Evolutionary conservation across 2,329 filamentous ascomycete species (phyloP), one percentile per base, ranked within the genome.

Genomic region (Plectosphaerella sp.): DNA sequence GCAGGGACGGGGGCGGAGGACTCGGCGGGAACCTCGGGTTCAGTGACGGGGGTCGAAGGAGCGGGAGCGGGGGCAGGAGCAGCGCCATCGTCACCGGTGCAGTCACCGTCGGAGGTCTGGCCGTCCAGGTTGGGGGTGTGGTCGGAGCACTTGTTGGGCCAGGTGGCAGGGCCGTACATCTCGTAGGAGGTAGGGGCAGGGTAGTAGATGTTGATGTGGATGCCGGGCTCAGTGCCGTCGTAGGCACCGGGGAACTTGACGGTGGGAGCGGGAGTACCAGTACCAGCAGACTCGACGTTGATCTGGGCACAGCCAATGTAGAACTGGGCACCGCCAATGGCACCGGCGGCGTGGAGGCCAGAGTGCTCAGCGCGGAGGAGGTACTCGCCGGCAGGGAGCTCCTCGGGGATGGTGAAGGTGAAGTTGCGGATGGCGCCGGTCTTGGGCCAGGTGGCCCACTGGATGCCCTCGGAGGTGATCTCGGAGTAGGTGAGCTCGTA

Each of bases 141-240:
- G 54, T 70, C 67, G 57, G 64, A 62, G 54, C 67, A 70, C 24
- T 52, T 52, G 51, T 59, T 61, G 58, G 67, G 67, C 66, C 67
- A 71, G 55, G 59, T 56, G 55, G 24, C 58, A 48, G 67, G 67
- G 35, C 67, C 67, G 10, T 67, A 63, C n/a, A 65, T 58, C 16
- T 53, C 58, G 61, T 69, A 69, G 57, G 51, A 63, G 24, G 59
- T 64, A 1, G 64, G 64, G 9, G 56, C 61, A n/a, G 67, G 67
- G 61, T 65, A 69, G 63, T 69, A 68, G 58, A 69, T 60, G 61
- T 60, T 62, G 59, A 70, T 68, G 52, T 57, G 57, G 57, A 67
- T 59, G 28, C 28, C 28, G 28, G 28, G 28, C 28, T 33, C 28
- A 12, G 28, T 33, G 28, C 28, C 28, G 28, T 33, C 28, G 28